Evolutionary conservation across 192 early-diverging fungal genomes (phyloP).

Genomic region (Podila verticillata): DNA sequence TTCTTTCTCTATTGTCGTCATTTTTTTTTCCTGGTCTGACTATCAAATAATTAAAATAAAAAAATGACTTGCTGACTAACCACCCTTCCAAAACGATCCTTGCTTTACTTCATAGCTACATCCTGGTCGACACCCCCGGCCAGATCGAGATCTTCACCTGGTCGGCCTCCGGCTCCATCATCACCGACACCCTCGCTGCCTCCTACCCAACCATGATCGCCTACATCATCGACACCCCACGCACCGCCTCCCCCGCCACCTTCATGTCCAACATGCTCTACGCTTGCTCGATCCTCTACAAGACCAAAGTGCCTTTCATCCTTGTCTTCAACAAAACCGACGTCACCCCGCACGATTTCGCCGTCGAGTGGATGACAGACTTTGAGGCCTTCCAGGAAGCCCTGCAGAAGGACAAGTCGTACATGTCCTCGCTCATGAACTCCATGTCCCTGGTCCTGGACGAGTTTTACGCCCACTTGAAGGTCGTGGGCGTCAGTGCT

Average conservation of each 20-base stretch:
- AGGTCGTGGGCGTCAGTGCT: slow-evolving; percentile 89
- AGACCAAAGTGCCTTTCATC: slow-evolving; percentile 95
- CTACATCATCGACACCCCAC: slow-evolving; percentile 96
- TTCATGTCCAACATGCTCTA: slow-evolving; percentile 99
- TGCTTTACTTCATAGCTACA: slow-evolving; percentile 62
- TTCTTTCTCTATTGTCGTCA: neutral
- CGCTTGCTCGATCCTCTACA: slow-evolving; percentile 96
- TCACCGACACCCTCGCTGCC: slow-evolving; percentile 92
- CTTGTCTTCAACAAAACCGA: slow-evolving; percentile 97
- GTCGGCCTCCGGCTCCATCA: slow-evolving; percentile 96
- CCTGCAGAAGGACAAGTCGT: slow-evolving; percentile 80
- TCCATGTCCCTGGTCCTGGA: slow-evolving; percentile 97
- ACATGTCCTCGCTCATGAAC: slow-evolving; percentile 93
- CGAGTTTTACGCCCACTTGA: slow-evolving; percentile 91
- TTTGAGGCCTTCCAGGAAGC: slow-evolving; percentile 95
- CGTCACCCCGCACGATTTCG: slow-evolving; percentile 90
- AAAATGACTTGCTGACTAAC: neutral
- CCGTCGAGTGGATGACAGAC: slow-evolving; percentile 96
- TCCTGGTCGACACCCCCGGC: slow-evolving; percentile 94
- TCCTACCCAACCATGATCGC: slow-evolving; percentile 91
- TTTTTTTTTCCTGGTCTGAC: neutral
- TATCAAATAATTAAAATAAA: neutral
- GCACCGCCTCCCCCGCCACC: slow-evolving; percentile 89
- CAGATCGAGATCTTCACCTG: slow-evolving; percentile 99
- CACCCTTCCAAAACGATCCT: neutral